Evolutionary conservation across 192 early-diverging fungal genomes (phyloP), one percentile per base, ranked within the genome.

Genomic region (Backusella westeae): DNA sequence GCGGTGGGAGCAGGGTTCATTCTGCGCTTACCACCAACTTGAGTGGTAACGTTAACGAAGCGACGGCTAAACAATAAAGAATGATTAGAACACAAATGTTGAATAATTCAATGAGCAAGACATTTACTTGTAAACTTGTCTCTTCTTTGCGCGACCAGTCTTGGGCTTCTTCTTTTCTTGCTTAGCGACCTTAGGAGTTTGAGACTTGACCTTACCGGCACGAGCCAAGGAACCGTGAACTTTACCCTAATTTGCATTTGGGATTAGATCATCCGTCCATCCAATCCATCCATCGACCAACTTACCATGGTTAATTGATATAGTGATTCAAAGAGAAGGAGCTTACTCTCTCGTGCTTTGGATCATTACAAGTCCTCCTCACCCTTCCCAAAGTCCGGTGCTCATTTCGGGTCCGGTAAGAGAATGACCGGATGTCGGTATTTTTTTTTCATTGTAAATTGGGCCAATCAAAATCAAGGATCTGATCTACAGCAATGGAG

Each of bases 201-300:
- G 97, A 79, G 93, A 93, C 96, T 99, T 99, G 86, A 99, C 98
- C 90, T 99, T 99, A 93, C 98, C 98, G 90, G 98, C 98, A 98
- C 98, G 97, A 90, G 98, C 95, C 85, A 99, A 93, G 81, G 96
- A 97, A 90, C 97, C 97, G 93, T 99, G 97, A 85, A 99, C 97
- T 94, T 99, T 99, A 93, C 96, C 97, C 97, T 97, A 87, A 76
- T 63, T 56, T 21, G 68, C 44, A n/a, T 63, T 32, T 32, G 32
- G 4, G 38, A 39, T 12, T 63, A 26, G 10, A 59, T 63, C 23
- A 63, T 14, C 23, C 56, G 21, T 59, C 53, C 53, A 26, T 59
- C 56, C 8, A 29, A 39, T 39, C 12, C 21, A 63, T 63, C 56
- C 21, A 29, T 59, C 23, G 7, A 4, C 12, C 7, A 10, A 59